Conservation (phyloP, 2,329 filamentous ascomycete species). For the Cadophora sp. region DNA sequence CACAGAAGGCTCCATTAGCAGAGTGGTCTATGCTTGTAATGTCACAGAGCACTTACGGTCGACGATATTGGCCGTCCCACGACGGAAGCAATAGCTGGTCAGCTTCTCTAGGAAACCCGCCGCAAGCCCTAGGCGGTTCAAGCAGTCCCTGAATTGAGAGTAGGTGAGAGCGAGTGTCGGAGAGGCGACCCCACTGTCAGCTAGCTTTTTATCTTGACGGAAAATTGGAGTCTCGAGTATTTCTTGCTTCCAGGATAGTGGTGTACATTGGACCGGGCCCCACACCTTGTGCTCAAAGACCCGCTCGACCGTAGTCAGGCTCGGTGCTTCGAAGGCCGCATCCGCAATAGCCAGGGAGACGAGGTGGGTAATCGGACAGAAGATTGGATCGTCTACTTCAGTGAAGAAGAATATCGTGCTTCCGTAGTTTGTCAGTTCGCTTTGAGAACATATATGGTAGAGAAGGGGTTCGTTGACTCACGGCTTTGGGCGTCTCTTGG, state of each 20-base stretch:
- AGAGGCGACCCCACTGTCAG: background rate
- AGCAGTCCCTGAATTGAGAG: constrained; percentile 20
- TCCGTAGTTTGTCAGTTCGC: constrained; percentile 24
- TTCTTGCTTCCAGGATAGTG: constrained; percentile 25
- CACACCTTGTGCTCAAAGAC: constrained; percentile 31
- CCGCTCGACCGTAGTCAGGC: constrained; percentile 26
- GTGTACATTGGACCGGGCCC: constrained; percentile 20
- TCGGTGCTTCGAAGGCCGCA: constrained; percentile 27
- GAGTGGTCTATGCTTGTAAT: background rate
- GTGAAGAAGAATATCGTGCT: constrained; percentile 35
- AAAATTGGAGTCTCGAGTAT: constrained; percentile 34
- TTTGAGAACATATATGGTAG: constrained; percentile 10
- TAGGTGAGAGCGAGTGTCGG: constrained; percentile 9
- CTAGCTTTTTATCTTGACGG: constrained; percentile 5
- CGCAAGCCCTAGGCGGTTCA: no score
- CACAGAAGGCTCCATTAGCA: background rate
- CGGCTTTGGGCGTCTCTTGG: constrained; percentile 30
- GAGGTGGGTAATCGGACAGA: constrained; percentile 32
- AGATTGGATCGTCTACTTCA: constrained; percentile 31
- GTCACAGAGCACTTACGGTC: constrained; percentile 28
- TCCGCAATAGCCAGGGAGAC: constrained; percentile 29
- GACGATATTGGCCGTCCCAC: constrained; percentile 34
- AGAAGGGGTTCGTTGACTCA: constrained; percentile 24
- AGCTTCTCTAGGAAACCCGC: constrained; percentile 28
- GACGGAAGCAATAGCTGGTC: constrained; percentile 37